These are phyloP conservation scores for Neurospora tetraspora DNA, from an alignment of 495 filamentous ascomycete species.

Conservation along the genomic window DNA sequence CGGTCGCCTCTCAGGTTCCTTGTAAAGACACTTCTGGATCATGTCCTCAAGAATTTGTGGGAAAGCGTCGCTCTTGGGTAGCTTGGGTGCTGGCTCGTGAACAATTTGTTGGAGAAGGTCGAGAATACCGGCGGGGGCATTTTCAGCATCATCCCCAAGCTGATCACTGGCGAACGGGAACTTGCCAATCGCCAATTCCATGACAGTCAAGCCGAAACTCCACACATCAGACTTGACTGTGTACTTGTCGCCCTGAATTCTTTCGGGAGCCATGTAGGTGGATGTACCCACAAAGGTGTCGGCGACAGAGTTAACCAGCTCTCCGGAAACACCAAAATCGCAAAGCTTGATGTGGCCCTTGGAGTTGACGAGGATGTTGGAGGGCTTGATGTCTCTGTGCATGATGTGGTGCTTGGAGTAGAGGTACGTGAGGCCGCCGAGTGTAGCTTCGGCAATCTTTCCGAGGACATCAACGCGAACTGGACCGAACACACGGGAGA, in stretches of 20 bases:
- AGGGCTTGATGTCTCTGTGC: conserved; percentile 98
- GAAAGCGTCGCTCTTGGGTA: conserved; percentile 96
- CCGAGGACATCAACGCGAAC: conserved; percentile 96
- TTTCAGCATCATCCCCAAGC: conserved; percentile 44
- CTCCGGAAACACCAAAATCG: conserved; percentile 94
- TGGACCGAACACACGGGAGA: conserved; percentile 89
- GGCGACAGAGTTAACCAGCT: conserved; percentile 92
- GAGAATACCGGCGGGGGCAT: conserved; percentile 85
- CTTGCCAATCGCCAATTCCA: conserved; percentile 93
- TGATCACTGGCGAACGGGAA: conserved; percentile 86
- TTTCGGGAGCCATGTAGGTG: conserved; percentile 97
- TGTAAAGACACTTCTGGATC: conserved; percentile 89
- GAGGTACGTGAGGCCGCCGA: conserved; percentile 87
- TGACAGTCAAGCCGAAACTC: conserved; percentile 92
- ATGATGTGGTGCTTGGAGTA: conserved; percentile 93
- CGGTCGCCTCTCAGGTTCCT: conserved; percentile 75
- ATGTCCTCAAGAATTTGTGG: conserved; percentile 89
- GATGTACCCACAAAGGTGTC: conserved; percentile 98
- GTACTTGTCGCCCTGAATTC: conserved; percentile 92
- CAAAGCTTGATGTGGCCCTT: conserved; percentile 92
- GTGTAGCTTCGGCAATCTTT: conserved; percentile 97
- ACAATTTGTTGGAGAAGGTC: conserved; percentile 97
- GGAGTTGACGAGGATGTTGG: conserved; percentile 92
- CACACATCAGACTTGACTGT: conserved; percentile 98
- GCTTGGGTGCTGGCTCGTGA: conserved; percentile 82